A percentile compares a stretch with the other conserved stretches of the same genome.
Evolutionary conservation across 1,284 basidiomycete genomes (phyloP).

Genomic region (Moesziomyces antarcticus): DNA sequence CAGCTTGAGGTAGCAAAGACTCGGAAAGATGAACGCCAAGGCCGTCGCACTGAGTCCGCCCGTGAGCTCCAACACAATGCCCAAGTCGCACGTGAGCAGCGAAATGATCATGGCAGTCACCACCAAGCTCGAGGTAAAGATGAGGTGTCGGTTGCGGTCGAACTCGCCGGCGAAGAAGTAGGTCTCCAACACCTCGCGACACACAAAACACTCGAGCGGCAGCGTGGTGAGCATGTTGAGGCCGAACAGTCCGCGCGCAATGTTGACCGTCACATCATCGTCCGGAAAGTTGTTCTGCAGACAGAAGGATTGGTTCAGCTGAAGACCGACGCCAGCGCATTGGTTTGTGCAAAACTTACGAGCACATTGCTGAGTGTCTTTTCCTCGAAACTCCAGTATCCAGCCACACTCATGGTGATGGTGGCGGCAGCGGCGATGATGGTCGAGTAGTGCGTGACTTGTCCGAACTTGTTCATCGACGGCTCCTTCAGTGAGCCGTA

Average conservation of each 20-base stretch:
- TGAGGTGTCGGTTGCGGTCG: conserved; percentile 76
- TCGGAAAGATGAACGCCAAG: conserved; percentile 82
- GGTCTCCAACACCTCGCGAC: conserved; percentile 76
- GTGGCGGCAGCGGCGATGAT: conserved; percentile 63
- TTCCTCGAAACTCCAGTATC: conserved; percentile 91
- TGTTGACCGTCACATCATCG: conserved; percentile 70
- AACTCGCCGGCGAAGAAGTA: conserved; percentile 59
- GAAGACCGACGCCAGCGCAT: neutral
- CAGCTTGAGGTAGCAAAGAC: conserved; percentile 65
- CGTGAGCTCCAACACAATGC: conserved; percentile 95
- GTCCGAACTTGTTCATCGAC: conserved; percentile 91
- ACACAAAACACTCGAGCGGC: conserved; percentile 91
- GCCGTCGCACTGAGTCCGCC: conserved; percentile 94
- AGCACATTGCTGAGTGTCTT: conserved; percentile 76
- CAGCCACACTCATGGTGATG: conserved; percentile 80
- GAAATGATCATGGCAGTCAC: conserved; percentile 86
- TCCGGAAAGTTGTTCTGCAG: conserved; percentile 65
- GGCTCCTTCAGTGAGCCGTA: conserved; percentile 92
- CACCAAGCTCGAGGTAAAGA: conserved; percentile 88
- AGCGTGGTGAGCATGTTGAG: conserved; percentile 98
- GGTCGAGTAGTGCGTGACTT: conserved; percentile 79
- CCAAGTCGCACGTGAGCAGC: conserved; percentile 92
- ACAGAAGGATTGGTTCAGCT: no score
- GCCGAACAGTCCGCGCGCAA: conserved; percentile 94
- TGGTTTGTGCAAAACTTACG: conserved; percentile 6